Evolutionary conservation across 75 land plant genomes (phyloP).

Genomic region (Cupressus sempervirens): DNA sequence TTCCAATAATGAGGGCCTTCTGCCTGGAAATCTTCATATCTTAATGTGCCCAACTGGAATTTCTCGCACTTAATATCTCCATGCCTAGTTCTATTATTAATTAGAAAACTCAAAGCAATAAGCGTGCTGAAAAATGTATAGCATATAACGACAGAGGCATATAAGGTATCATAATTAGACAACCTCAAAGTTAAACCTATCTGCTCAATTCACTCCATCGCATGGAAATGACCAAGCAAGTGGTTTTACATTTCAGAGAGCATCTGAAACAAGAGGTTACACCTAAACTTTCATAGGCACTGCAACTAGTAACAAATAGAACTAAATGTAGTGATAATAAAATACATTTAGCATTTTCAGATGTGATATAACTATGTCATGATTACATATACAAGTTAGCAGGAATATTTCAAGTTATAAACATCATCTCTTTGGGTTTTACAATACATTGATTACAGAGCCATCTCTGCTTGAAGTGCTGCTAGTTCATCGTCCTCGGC

Average conservation of each 20-base stretch:
- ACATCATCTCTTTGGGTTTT: not conserved
- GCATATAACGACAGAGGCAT: not conserved
- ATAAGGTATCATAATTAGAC: not conserved
- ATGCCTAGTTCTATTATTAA: not conserved
- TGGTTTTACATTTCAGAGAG: not conserved
- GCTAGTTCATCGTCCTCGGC: constrained; percentile 28
- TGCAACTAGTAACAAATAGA: not conserved
- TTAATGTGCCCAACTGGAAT: not conserved
- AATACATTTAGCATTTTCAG: not conserved
- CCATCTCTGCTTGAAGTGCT: constrained; percentile 30
- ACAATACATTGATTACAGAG: constrained; percentile 9
- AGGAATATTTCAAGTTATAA: not conserved
- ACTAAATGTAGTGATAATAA: not conserved
- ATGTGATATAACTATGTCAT: not conserved
- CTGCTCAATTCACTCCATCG: not conserved
- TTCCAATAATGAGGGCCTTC: not conserved
- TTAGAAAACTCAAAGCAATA: not conserved
- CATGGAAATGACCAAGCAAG: not conserved
- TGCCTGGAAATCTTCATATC: not conserved
- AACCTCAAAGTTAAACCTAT: not conserved
- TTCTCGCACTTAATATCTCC: not conserved
- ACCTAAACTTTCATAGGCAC: not conserved
- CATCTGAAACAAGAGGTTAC: not conserved
- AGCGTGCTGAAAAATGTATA: not conserved
- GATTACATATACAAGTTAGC: constrained; percentile 2